Evolutionary conservation across 768 basidiomycete species (phyloP), one percentile per base, ranked within the genome.

Genomic region (Tulasnella calospora): DNA sequence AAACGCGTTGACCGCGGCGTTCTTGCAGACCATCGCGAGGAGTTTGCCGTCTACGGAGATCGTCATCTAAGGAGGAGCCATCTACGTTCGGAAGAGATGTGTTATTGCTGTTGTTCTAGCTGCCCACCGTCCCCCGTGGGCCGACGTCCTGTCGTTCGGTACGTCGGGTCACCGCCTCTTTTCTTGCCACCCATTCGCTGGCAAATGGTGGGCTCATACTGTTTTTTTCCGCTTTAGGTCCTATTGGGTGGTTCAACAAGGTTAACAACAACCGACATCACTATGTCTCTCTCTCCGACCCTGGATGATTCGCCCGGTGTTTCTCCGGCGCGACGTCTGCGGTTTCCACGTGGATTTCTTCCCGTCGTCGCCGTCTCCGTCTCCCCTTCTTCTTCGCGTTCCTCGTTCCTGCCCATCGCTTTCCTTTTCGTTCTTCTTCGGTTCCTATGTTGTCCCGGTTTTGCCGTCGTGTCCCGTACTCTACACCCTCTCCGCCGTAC

Each of bases 1-100:
- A 23, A 72, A 72, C 44, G 71, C 71, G 1, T 41, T 72, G 71
- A 72, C 71, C 13, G 21, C 36, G 5, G 71, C 71, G 23, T 72
- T 72, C 36, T 46, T 72, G 38, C 71, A 72, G 71, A 40, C 44
- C 36, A 72, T 72, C 23, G 36, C 71, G 6, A 40, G 71, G 71
- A 72, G 71, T n/a, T 33, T 72, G 36, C 71, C 71, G 71, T 72
- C 71, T 8, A 72, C 44, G 33, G 71, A 72, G 36, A 72, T 72
- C 71, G 17, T 72, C 71, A 72, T 72, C 7, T 72, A 30, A 72
- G 6, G 6, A 9, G 33, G 21, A 0, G 2, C 0, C n/a, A 5
- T 10, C n/a, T n/a, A 7, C 23, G 23, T 6, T 51, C 12, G 51
- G 44, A 44, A 44, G 8, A 44, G 8, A 17, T 4, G 44, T 44